phyloP scores from a whole-genome alignment of 2,329 filamentous ascomycete species.

The Fusarium sp. region DNA sequence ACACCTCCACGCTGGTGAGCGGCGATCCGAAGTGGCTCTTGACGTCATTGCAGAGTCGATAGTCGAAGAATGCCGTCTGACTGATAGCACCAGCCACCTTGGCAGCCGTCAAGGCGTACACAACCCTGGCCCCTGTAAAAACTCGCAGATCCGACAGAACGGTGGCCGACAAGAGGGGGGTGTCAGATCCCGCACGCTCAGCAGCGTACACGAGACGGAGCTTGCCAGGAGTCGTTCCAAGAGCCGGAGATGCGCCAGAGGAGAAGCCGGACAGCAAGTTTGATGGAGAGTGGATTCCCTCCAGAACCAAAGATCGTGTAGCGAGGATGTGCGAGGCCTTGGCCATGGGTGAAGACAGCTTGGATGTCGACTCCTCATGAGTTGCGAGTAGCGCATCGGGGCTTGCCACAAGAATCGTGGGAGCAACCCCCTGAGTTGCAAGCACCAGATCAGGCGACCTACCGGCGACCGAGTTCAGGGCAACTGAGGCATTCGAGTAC shows the following conservation, averaged over 20 bases:
- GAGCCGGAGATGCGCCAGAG: slow-evolving; percentile 68
- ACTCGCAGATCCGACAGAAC: slow-evolving; percentile 85
- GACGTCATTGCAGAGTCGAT: slow-evolving; percentile 66
- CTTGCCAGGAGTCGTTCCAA: slow-evolving; percentile 75
- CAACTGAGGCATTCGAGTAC: slow-evolving; percentile 85
- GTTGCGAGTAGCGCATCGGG: slow-evolving; percentile 78
- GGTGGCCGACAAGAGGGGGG: slow-evolving; percentile 73
- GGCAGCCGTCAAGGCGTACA: slow-evolving; percentile 86
- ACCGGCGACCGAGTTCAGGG: slow-evolving; percentile 88
- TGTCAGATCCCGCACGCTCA: slow-evolving; percentile 73
- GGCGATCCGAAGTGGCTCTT: slow-evolving; percentile 83
- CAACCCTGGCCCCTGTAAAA: slow-evolving; percentile 81
- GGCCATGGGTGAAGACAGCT: slow-evolving; percentile 72
- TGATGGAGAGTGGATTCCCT: slow-evolving; percentile 77
- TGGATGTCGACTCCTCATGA: slow-evolving; percentile 71
- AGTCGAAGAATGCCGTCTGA: slow-evolving; percentile 90
- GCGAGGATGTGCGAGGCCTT: slow-evolving; percentile 79
- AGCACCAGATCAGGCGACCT: slow-evolving; percentile 76
- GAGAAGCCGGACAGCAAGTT: slow-evolving; percentile 60
- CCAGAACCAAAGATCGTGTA: slow-evolving; percentile 73
- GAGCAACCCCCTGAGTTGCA: slow-evolving; percentile 79
- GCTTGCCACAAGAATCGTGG: slow-evolving; percentile 85
- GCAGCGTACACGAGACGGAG: slow-evolving; percentile 85
- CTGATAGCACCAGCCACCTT: slow-evolving; percentile 90
- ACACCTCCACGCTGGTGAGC: slow-evolving; percentile 81